Evolutionary conservation across 345 rosid genomes (phyloP).

Genomic region (Eucalyptus marginata): DNA sequence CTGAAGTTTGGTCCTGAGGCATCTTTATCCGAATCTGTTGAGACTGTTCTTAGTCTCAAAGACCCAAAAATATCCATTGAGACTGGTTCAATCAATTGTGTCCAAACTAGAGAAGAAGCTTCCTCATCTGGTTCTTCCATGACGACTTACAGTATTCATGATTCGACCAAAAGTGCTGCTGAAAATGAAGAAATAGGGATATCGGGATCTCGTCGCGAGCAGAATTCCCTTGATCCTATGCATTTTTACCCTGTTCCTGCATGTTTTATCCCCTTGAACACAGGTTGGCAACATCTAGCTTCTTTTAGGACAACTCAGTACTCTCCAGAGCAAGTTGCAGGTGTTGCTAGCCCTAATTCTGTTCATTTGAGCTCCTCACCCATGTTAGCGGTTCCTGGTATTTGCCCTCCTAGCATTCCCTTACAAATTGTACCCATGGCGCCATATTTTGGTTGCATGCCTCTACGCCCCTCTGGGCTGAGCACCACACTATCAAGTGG

Average conservation of each 20-base stretch:
- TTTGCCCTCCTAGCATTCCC: slow-evolving; percentile 36
- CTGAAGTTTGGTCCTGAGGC: slow-evolving; percentile 50
- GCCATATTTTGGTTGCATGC: slow-evolving; percentile 43
- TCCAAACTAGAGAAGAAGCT: slow-evolving; percentile 21
- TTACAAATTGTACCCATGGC: slow-evolving; percentile 38
- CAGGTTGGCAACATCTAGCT: slow-evolving; percentile 12
- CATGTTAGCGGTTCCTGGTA: slow-evolving; percentile 26
- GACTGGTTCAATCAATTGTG: slow-evolving; percentile 5
- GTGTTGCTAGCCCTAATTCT: slow-evolving; percentile 1
- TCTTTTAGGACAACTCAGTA: slow-evolving; percentile 6
- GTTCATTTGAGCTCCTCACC: slow-evolving; percentile 46
- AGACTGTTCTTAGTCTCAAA: slow-evolving; percentile 35
- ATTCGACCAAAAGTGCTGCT: slow-evolving; percentile 1
- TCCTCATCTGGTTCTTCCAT: slow-evolving; percentile 22
- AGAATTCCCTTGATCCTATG: neutral
- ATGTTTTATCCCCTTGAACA: slow-evolving; percentile 34
- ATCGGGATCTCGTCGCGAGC: slow-evolving; percentile 10
- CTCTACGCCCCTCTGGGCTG: slow-evolving; percentile 21
- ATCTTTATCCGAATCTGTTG: slow-evolving; percentile 47
- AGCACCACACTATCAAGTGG: slow-evolving; percentile 12
- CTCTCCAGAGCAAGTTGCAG: slow-evolving; percentile 13
- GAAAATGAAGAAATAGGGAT: slow-evolving; percentile 13
- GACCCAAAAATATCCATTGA: slow-evolving; percentile 23
- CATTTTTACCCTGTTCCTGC: slow-evolving; percentile 27
- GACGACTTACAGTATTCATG: slow-evolving; percentile 9